Conservation (phyloP, 345 rosid genomes). For the Citrus mangshanensis region DNA sequence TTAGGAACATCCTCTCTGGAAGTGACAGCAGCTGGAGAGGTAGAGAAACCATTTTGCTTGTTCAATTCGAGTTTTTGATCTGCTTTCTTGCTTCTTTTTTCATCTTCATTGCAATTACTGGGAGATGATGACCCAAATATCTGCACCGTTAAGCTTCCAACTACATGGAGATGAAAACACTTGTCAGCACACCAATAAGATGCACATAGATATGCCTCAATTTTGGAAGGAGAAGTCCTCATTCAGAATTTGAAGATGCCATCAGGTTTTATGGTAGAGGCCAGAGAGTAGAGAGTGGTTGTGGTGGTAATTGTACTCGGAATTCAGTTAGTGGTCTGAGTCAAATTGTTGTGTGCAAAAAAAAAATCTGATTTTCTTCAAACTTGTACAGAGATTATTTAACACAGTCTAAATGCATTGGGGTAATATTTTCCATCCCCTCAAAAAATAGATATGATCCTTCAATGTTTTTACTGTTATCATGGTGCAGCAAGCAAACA, state of each 20-base stretch:
- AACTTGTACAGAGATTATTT: not conserved
- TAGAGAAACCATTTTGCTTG: constrained; percentile 25
- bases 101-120: constrained; percentile 5
- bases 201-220: not conserved
- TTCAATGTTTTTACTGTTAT: not conserved
- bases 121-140: constrained; percentile 36
- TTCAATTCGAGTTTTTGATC: constrained; percentile 11
- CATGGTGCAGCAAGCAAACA: not conserved
- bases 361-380: not conserved
- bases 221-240: not conserved
- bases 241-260: not conserved
- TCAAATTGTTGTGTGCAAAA: not conserved
- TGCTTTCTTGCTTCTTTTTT: constrained; percentile 14
- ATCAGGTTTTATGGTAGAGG: not conserved
- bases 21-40: constrained; percentile 32
- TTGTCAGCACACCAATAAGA: not conserved
- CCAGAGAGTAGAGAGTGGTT: not conserved
- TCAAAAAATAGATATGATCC: not conserved
- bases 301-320: not conserved
- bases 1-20: constrained; percentile 30
- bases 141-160: constrained; percentile 58
- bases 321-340: not conserved
- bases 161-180: constrained; percentile 20
- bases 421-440: not conserved
- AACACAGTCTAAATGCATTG: not conserved